phyloP scores from a whole-genome alignment of 1,284 basidiomycete genomes.

The Amylostereum areolatum region DNA sequence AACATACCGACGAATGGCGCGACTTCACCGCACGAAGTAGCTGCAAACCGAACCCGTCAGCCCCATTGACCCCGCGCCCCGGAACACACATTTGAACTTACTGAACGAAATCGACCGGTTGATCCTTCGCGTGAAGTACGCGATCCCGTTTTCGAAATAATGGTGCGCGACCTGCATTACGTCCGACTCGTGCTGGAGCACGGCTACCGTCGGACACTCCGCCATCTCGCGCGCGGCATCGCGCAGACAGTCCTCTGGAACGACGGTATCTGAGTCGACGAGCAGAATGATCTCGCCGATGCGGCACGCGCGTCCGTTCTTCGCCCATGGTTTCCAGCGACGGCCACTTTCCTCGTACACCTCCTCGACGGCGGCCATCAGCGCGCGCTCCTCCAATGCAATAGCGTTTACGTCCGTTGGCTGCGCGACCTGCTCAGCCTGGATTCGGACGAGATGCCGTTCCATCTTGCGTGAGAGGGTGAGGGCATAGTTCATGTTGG shows the following conservation, averaged over 20 bases:
- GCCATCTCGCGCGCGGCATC: slow-evolving; percentile 54
- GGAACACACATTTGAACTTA: slow-evolving; percentile 11
- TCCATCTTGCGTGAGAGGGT: slow-evolving; percentile 70
- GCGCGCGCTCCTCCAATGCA: slow-evolving; percentile 31
- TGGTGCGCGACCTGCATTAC: slow-evolving; percentile 52
- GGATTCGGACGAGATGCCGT: slow-evolving; percentile 51
- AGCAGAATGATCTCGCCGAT: slow-evolving; percentile 40
- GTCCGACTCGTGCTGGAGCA: slow-evolving; percentile 46
- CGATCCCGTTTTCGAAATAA: slow-evolving; percentile 55
- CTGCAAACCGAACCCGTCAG: slow-evolving; percentile 10
- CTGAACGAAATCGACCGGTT: slow-evolving; percentile 39
- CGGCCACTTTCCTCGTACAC: slow-evolving; percentile 32
- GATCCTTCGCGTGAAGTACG: slow-evolving; percentile 49
- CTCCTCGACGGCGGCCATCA: slow-evolving; percentile 36
- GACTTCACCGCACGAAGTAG: slow-evolving; percentile 45
- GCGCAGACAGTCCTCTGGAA: slow-evolving; percentile 53
- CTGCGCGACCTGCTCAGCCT: slow-evolving; percentile 12
- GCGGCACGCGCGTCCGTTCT: slow-evolving; percentile 32
- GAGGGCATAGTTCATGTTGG: slow-evolving; percentile 85
- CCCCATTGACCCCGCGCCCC: background rate
- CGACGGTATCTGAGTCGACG: slow-evolving; percentile 52
- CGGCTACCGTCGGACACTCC: slow-evolving; percentile 42
- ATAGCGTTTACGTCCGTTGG: slow-evolving; percentile 4
- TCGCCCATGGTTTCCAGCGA: slow-evolving; percentile 35
- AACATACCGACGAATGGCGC: slow-evolving; percentile 45